phyloP scores from a whole-genome alignment of 371 early-diverging fungal species.

The Mucor sp. region DNA sequence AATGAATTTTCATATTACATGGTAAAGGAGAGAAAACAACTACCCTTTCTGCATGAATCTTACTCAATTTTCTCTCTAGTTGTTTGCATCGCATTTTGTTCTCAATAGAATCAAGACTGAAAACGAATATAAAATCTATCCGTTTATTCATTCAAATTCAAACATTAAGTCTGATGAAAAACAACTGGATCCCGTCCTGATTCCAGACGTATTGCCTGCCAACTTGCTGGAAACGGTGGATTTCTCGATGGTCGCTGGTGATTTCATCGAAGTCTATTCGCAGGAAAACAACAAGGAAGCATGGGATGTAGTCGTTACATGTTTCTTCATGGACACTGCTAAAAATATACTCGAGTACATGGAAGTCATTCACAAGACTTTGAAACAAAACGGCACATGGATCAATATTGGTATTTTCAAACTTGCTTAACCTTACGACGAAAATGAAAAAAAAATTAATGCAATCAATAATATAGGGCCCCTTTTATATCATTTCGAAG shows the following conservation, averaged over 20 bases:
- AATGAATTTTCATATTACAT: conserved; percentile 83
- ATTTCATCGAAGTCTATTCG: conserved; percentile 89
- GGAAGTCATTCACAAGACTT: conserved; percentile 71
- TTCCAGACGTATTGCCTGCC: conserved; percentile 85
- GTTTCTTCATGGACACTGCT: conserved; percentile 97
- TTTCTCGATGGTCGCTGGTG: conserved; percentile 97
- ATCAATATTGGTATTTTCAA: conserved; percentile 80
- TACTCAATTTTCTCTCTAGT: conserved; percentile 34
- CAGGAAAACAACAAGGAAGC: conserved; percentile 56
- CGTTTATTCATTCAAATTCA: conserved; percentile 89
- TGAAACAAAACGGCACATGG: conserved; percentile 91
- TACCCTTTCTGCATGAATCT: not conserved
- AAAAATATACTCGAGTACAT: conserved; percentile 89
- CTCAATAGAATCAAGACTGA: conserved; percentile 64
- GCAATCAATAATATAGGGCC: conserved; percentile 64
- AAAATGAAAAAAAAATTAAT: not conserved
- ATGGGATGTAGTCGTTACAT: conserved; percentile 92
- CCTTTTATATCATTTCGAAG: conserved; percentile 92
- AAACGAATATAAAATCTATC: conserved; percentile 76
- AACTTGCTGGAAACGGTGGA: conserved; percentile 68
- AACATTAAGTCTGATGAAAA: conserved; percentile 66
- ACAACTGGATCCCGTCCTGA: conserved; percentile 64
- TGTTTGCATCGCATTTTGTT: conserved; percentile 86
- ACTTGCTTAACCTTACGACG: not conserved
- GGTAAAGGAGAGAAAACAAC: conserved; percentile 39